A percentile compares a stretch with the other conserved stretches of the same genome.
Conservation (phyloP, 2,329 filamentous ascomycete genomes). For the Alternaria conjuncta region DNA sequence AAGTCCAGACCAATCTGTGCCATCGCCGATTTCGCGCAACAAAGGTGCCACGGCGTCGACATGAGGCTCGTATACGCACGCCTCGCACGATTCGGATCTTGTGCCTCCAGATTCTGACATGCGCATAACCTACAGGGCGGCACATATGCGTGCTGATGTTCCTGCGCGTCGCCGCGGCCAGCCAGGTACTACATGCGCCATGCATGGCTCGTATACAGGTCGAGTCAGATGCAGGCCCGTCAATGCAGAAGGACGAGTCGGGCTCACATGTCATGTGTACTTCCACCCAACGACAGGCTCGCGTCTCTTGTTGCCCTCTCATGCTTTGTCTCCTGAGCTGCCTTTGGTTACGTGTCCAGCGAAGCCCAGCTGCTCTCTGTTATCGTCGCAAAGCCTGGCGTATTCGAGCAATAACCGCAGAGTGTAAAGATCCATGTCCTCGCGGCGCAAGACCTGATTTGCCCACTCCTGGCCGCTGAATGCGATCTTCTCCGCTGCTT, state of each 20-base stretch:
- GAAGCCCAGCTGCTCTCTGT: constrained; percentile 50
- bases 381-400: constrained; percentile 52
- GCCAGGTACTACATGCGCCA: neutral
- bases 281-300: neutral
- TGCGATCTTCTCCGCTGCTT: constrained; percentile 68
- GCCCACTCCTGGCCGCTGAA: constrained; percentile 71
- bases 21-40: neutral
- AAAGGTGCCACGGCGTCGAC: constrained; percentile 11
- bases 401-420: constrained; percentile 62
- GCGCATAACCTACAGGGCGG: constrained; percentile 4
- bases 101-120: constrained; percentile 9
- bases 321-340: neutral
- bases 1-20: neutral
- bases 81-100: neutral
- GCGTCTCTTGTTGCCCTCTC: neutral
- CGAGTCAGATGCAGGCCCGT: constrained; percentile 4
- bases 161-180: constrained; percentile 11
- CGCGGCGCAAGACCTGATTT: constrained; percentile 68
- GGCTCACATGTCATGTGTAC: neutral
- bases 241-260: neutral
- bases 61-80: constrained; percentile 9
- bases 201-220: neutral
- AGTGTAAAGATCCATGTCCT: constrained; percentile 77
- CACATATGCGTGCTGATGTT: neutral
- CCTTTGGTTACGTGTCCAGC: constrained; percentile 28